These are phyloP conservation scores for Starmerella tilneyi DNA, from an alignment of 805 yeast genomes.

Conservation along the genomic window DNA sequence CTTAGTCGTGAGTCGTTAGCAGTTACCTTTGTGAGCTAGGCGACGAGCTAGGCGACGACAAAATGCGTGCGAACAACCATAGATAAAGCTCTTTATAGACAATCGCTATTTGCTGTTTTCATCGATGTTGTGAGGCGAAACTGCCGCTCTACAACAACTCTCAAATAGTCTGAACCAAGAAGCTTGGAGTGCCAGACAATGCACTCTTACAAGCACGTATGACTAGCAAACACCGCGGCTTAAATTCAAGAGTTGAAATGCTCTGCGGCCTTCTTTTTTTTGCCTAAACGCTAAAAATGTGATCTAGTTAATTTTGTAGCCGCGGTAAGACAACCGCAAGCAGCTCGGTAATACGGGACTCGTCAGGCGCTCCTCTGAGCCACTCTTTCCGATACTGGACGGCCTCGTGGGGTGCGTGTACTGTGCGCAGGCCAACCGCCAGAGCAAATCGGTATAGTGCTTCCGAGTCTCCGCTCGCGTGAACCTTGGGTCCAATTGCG, in stretches of 20 bases:
- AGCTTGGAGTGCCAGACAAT: too few relatives aligned
- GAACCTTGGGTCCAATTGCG: constrained; percentile 1
- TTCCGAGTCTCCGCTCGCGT: constrained; percentile 16
- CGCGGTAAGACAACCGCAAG: constrained; percentile 11
- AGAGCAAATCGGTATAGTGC: constrained; percentile 24
- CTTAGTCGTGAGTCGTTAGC: not conserved
- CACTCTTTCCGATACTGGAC: constrained; percentile 5
- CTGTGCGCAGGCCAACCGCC: constrained; percentile 22
- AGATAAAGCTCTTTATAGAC: too few relatives aligned
- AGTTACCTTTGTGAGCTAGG: not conserved
- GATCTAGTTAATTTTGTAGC: not conserved
- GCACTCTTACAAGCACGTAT: too few relatives aligned
- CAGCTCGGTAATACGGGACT: constrained; percentile 14
- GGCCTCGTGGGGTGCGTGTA: constrained; percentile 10
- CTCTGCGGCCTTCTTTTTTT: too few relatives aligned
- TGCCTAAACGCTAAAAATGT: too few relatives aligned
- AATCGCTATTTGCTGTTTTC: too few relatives aligned
- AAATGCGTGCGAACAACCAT: too few relatives aligned
- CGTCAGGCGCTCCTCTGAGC: constrained; percentile 8
- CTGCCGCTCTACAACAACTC: not conserved
- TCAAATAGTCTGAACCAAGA: too few relatives aligned
- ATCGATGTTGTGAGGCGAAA: too few relatives aligned
- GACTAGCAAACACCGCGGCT: too few relatives aligned
- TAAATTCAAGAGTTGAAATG: too few relatives aligned
- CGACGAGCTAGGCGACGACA: too few relatives aligned